phyloP scores from a whole-genome alignment of 2,329 filamentous ascomycete genomes.

The Capronia coronata region DNA sequence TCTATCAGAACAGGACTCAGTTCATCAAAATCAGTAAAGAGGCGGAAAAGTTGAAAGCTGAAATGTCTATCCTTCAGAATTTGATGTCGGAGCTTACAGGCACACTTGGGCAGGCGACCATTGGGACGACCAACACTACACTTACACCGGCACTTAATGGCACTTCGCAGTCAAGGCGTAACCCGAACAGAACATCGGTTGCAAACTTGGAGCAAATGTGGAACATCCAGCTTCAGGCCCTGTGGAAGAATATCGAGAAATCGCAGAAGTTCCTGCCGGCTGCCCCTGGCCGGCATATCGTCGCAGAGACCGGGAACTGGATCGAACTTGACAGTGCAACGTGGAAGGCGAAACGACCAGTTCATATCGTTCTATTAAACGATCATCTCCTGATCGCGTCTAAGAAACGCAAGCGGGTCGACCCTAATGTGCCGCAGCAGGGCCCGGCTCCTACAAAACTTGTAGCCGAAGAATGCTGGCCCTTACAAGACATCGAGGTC shows the following conservation, averaged over 20 bases:
- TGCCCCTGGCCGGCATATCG: conserved; percentile 81
- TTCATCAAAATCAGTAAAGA: conserved; percentile 99
- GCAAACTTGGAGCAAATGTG: conserved; percentile 64
- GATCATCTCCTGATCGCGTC: conserved; percentile 89
- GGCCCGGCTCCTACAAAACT: conserved; percentile 59
- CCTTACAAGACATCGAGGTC: conserved; percentile 84
- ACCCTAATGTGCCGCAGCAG: conserved; percentile 50
- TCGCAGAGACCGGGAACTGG: conserved; percentile 89
- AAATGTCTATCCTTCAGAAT: conserved; percentile 85
- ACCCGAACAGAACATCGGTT: conserved; percentile 84
- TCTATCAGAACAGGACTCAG: conserved; percentile 93
- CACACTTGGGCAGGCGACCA: conserved; percentile 46
- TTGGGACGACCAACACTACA: conserved; percentile 40
- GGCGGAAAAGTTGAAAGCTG: conserved; percentile 91
- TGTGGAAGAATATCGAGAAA: conserved; percentile 97
- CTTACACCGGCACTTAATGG: conserved; percentile 33
- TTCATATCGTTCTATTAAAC: conserved; percentile 88
- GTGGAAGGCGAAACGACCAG: conserved; percentile 83
- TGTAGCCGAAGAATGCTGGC: conserved; percentile 91
- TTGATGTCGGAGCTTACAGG: conserved; percentile 88
- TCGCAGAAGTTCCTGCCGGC: conserved; percentile 96
- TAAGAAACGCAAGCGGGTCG: conserved; percentile 83
- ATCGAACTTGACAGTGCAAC: conserved; percentile 95
- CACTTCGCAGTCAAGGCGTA: conserved; percentile 36
- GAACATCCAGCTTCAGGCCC: conserved; percentile 63